Percentiles rank a stretch among this genome's conserved stretches.
phyloP scores from a whole-genome alignment of 2,329 filamentous ascomycete genomes.

The Ascochyta rabiei region DNA sequence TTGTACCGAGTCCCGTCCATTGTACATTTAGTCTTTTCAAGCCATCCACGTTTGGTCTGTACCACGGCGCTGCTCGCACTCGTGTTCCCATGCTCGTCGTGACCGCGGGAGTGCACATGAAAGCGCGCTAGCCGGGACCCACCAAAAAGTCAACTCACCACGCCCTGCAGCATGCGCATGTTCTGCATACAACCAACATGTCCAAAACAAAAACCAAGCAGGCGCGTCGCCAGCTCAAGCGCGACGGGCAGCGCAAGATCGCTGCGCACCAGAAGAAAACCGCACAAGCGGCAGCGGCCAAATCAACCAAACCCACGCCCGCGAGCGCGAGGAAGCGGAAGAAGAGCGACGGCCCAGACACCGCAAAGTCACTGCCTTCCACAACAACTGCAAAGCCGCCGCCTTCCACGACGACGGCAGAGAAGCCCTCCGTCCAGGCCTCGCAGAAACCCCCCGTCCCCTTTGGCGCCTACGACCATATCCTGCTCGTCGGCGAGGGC shows the following conservation, averaged over 20 bases:
- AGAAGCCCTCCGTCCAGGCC: conserved; percentile 26
- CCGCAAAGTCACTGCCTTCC: neutral
- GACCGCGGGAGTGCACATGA: conserved; percentile 8
- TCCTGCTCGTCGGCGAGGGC: conserved; percentile 78
- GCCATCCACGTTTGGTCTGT: conserved; percentile 32
- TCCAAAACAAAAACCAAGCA: conserved; percentile 45
- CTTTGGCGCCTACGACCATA: conserved; percentile 69
- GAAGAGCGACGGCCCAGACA: neutral
- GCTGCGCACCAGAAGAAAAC: conserved; percentile 33
- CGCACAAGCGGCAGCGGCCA: conserved; percentile 23
- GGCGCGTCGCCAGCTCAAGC: conserved; percentile 42
- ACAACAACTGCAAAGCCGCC: no score
- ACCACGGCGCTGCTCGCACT: conserved; percentile 4
- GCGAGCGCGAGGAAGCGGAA: conserved; percentile 22
- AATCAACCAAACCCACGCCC: conserved; percentile 8
- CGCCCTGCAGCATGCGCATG: neutral
- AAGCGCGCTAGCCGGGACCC: conserved; percentile 18
- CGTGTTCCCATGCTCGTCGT: neutral
- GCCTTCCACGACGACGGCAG: conserved; percentile 14
- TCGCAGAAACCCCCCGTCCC: conserved; percentile 64
- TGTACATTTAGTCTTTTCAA: conserved; percentile 48
- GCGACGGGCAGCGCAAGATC: conserved; percentile 38
- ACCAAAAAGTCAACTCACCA: conserved; percentile 21
- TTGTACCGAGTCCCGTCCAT: conserved; percentile 26
- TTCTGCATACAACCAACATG: conserved; percentile 27